Evolutionary conservation across 202 grass and related monocot species (phyloP).

Genomic region (Zizania palustris): DNA sequence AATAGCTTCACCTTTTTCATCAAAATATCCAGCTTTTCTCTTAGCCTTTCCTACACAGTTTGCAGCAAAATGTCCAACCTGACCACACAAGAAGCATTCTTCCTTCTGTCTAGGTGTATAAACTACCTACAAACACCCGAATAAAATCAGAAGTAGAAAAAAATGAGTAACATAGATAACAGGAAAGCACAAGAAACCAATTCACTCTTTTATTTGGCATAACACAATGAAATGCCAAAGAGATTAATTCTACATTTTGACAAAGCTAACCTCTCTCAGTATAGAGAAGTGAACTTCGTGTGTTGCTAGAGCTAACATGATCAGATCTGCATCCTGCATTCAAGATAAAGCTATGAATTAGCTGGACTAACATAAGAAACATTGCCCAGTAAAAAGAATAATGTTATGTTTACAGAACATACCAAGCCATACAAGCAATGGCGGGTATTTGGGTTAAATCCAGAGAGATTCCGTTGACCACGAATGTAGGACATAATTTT

Average conservation of each 20-base stretch:
- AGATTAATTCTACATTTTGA: conserved; percentile 22
- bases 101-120: conserved; percentile 95
- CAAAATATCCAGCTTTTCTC: conserved; percentile 93
- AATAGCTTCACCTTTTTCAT: conserved; percentile 77
- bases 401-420: conserved; percentile 38
- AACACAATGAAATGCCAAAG: background rate
- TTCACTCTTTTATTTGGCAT: background rate
- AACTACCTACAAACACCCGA: conserved; percentile 67
- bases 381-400: conserved; percentile 41
- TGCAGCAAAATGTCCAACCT: conserved; percentile 96
- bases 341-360: conserved; percentile 36
- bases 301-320: conserved; percentile 98
- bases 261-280: conserved; percentile 82
- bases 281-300: conserved; percentile 99
- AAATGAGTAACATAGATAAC: background rate
- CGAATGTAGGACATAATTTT: conserved; percentile 99
- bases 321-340: conserved; percentile 95
- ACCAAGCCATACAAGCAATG: conserved; percentile 97
- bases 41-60: conserved; percentile 90
- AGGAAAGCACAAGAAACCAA: conserved; percentile 23
- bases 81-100: conserved; percentile 97
- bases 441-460: conserved; percentile 89
- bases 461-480: conserved; percentile 78
- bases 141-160: conserved; percentile 3
- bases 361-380: conserved; percentile 32